phyloP scores from a whole-genome alignment of 108 stramenopile genomes.

The Asterionellopsis glacialis region DNA sequence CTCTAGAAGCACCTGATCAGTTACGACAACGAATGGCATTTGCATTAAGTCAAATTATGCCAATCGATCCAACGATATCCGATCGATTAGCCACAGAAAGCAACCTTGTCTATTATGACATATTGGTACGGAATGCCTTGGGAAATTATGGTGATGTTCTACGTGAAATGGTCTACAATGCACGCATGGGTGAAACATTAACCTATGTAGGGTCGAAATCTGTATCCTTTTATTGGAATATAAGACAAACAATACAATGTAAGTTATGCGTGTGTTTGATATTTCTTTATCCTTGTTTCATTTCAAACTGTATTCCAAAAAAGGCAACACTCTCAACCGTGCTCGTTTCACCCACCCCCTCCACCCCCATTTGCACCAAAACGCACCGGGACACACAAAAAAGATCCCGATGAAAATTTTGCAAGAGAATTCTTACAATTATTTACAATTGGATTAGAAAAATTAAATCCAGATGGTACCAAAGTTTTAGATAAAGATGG shows the following conservation, averaged over 20 bases:
- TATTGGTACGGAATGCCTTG: constrained; percentile 68
- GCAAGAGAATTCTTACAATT: constrained; percentile 33
- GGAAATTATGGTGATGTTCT: constrained; percentile 59
- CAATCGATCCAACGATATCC: constrained; percentile 13
- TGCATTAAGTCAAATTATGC: constrained; percentile 37
- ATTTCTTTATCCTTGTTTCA: too few species aligned
- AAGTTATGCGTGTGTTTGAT: too few species aligned
- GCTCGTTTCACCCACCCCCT: constrained; percentile 4
- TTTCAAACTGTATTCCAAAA: too few species aligned
- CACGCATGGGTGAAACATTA: constrained; percentile 48
- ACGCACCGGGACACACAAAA: neutral
- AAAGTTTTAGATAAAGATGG: constrained; percentile 13
- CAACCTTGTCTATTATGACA: constrained; percentile 57
- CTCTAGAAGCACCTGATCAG: constrained; percentile 33
- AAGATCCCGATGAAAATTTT: constrained; percentile 14
- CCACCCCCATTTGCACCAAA: constrained; percentile 31
- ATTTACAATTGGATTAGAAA: constrained; percentile 32
- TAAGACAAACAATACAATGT: too few species aligned
- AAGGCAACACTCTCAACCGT: too few species aligned
- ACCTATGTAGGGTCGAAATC: constrained; percentile 9
- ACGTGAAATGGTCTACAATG: constrained; percentile 43
- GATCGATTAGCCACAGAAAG: constrained; percentile 14
- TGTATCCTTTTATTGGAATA: neutral
- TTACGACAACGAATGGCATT: constrained; percentile 44
- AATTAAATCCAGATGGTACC: constrained; percentile 42